These are phyloP conservation scores for Talaromyces stipitatus DNA, from an alignment of 495 filamentous ascomycete genomes.

Conservation along the genomic window DNA sequence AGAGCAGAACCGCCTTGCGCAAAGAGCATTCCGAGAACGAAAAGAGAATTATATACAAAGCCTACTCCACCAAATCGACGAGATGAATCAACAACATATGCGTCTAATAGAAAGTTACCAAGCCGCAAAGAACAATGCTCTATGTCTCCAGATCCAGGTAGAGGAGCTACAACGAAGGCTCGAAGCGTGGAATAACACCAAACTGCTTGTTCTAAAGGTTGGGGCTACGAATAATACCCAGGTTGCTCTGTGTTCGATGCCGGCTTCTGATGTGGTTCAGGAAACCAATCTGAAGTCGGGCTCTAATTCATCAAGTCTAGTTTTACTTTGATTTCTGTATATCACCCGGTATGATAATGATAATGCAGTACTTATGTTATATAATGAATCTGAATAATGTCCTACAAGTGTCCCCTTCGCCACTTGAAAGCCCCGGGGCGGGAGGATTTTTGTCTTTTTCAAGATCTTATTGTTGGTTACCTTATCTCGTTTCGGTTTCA, in stretches of 20 bases:
- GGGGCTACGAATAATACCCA: neutral
- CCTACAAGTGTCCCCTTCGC: too few relatives aligned
- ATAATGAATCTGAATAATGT: too few relatives aligned
- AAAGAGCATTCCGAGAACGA: conserved; percentile 2
- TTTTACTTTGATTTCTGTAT: neutral
- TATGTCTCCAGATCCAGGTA: neutral
- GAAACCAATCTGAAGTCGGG: neutral
- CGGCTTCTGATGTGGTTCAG: neutral
- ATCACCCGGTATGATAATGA: too few relatives aligned
- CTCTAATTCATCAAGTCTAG: neutral
- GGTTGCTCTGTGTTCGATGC: neutral
- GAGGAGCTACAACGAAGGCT: neutral
- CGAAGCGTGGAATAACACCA: neutral
- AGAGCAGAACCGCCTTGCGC: neutral
- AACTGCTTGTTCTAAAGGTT: neutral
- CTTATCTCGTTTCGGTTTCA: too few relatives aligned
- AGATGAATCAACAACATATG: neutral
- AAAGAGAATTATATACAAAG: conserved; percentile 3
- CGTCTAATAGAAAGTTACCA: neutral
- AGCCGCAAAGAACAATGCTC: neutral
- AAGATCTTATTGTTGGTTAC: too few relatives aligned
- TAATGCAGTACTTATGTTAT: too few relatives aligned
- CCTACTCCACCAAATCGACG: neutral
- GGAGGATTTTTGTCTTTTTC: too few relatives aligned
- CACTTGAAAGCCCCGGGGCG: too few relatives aligned